phyloP scores from a whole-genome alignment of 768 basidiomycete genomes.

The Kwoniella dejecticola region DNA sequence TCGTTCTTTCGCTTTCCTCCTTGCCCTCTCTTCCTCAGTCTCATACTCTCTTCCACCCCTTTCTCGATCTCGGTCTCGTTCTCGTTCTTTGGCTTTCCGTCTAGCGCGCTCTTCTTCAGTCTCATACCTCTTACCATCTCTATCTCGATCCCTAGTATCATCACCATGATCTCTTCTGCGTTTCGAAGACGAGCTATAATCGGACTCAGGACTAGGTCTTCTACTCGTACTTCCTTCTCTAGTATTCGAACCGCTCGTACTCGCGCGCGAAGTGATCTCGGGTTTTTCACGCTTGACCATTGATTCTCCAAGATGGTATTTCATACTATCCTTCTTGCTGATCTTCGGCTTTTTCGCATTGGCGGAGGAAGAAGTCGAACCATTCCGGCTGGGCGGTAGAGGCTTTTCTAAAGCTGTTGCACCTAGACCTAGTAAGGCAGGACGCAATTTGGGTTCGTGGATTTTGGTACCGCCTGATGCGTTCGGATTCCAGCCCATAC shows the following conservation, averaged over 20 bases:
- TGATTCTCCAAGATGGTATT: constrained; percentile 67
- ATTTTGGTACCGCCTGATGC: constrained; percentile 70
- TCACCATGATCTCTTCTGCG: constrained; percentile 3
- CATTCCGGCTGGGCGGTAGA: constrained; percentile 59
- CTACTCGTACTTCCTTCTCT: background rate
- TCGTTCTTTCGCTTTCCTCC: constrained; percentile 17
- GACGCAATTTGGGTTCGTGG: constrained; percentile 77
- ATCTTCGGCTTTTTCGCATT: constrained; percentile 48
- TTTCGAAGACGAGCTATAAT: constrained; percentile 27
- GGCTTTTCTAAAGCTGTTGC: constrained; percentile 81
- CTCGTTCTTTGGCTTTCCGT: constrained; percentile 23
- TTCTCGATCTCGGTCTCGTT: too few species aligned
- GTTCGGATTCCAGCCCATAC: constrained; percentile 86
- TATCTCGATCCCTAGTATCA: constrained; percentile 2
- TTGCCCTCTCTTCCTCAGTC: constrained; percentile 17
- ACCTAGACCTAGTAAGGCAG: constrained; percentile 86
- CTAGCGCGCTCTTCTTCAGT: constrained; percentile 20
- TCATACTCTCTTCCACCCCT: constrained; percentile 7
- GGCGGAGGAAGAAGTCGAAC: constrained; percentile 31
- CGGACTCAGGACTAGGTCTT: constrained; percentile 11
- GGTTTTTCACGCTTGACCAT: constrained; percentile 68
- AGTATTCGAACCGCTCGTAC: constrained; percentile 12
- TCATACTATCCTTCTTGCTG: constrained; percentile 62
- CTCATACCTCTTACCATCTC: constrained; percentile 21
- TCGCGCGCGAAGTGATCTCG: constrained; percentile 1